Evolutionary conservation across 768 basidiomycete genomes (phyloP).

Genomic region (Rhodotorula graminis): DNA sequence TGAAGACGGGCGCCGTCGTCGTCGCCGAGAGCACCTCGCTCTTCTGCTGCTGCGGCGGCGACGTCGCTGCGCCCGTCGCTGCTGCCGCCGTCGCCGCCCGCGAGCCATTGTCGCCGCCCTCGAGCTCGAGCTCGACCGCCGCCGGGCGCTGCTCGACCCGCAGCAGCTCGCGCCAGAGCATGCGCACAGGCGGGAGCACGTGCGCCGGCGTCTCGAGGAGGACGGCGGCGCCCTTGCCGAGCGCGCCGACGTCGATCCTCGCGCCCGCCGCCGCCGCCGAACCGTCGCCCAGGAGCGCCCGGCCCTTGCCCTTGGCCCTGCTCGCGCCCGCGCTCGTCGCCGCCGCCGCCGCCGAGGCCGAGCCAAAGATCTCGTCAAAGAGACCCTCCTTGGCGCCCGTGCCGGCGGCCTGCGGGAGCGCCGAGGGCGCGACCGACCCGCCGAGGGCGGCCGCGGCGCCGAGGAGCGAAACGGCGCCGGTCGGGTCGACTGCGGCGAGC

Average conservation of each 20-base stretch:
- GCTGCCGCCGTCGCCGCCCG: background rate
- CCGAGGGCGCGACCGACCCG: background rate
- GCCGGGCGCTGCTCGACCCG: background rate
- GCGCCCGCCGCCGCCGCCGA: background rate
- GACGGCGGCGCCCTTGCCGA: background rate
- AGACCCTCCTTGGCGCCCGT: constrained; percentile 11
- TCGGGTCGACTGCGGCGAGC: constrained; percentile 65
- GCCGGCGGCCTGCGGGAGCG: constrained; percentile 17
- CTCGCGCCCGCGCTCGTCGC: background rate
- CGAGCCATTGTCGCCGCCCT: no score
- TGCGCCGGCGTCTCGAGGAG: constrained; percentile 32
- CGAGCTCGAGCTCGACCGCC: no score
- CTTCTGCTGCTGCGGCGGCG: no score
- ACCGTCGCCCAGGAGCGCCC: background rate
- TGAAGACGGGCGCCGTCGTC: background rate
- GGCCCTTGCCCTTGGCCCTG: constrained; percentile 13
- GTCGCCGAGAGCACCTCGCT: no score
- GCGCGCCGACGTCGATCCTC: no score
- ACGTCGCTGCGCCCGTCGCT: background rate
- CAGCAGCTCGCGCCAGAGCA: constrained; percentile 30
- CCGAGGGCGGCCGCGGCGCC: constrained; percentile 55
- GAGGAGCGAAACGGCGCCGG: constrained; percentile 63
- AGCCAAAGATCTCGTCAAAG: constrained; percentile 42
- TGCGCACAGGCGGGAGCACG: constrained; percentile 22
- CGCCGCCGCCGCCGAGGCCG: background rate